Percentiles rank a stretch among this genome's conserved stretches.
phyloP scores from a whole-genome alignment of 2,329 filamentous ascomycete species.

The Hawksworthiomyces lignivorus region DNA sequence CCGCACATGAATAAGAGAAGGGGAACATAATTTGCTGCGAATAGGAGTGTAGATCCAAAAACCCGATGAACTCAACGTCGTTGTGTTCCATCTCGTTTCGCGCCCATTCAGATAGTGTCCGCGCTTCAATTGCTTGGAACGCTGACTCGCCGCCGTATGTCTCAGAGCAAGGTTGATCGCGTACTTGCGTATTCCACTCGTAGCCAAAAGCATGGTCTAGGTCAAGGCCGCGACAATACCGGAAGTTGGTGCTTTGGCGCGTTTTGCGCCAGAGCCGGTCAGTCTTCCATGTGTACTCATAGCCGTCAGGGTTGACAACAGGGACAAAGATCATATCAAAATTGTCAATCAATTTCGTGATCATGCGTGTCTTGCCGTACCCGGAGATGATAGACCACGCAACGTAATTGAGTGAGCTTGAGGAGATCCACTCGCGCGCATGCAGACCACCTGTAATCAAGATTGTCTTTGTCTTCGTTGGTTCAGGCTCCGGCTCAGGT shows the following conservation, averaged over 20 bases:
- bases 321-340: conserved; percentile 89
- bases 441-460: conserved; percentile 75
- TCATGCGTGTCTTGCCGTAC: conserved; percentile 63
- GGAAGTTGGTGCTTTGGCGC: conserved; percentile 70
- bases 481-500: not conserved
- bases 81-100: conserved; percentile 65
- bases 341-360: conserved; percentile 70
- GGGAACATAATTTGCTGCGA: conserved; percentile 92
- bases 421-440: conserved; percentile 93
- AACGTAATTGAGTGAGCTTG: conserved; percentile 82
- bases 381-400: conserved; percentile 81
- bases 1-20: conserved; percentile 75
- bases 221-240: conserved; percentile 81
- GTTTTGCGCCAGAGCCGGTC: conserved; percentile 96
- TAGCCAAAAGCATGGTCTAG: conserved; percentile 82
- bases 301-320: conserved; percentile 86
- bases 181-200: conserved; percentile 63
- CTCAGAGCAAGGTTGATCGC: conserved; percentile 80
- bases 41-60: conserved; percentile 89
- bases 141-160: conserved; percentile 77
- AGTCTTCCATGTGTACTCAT: conserved; percentile 85
- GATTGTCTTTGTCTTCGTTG: conserved; percentile 21
- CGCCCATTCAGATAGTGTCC: conserved; percentile 71
- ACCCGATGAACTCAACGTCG: conserved; percentile 70
- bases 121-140: conserved; percentile 76